Conservation (phyloP, 306 rosid genomes). For the Argentina anserina region DNA sequence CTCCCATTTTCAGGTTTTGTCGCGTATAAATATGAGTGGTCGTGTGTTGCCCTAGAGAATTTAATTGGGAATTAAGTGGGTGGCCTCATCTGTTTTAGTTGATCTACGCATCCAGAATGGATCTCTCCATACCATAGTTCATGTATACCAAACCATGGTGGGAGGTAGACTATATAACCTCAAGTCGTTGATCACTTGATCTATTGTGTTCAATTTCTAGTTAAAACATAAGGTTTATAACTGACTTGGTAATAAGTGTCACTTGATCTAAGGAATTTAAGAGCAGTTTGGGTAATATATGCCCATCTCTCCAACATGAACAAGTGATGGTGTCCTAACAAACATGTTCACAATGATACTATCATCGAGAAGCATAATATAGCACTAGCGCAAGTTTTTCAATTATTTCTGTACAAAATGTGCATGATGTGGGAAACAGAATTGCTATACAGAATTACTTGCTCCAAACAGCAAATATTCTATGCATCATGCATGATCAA, state of each 20-base stretch:
- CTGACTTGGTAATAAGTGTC: too few relatives aligned
- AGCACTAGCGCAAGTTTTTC: background rate
- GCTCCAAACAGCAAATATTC: background rate
- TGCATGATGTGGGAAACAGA: background rate
- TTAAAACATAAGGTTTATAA: too few relatives aligned
- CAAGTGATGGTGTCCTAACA: too few relatives aligned
- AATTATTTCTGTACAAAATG: constrained; percentile 1
- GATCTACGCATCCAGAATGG: too few relatives aligned
- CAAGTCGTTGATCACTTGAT: too few relatives aligned
- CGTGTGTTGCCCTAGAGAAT: background rate
- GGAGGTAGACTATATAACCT: too few relatives aligned
- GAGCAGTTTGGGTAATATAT: too few relatives aligned
- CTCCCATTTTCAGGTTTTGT: background rate
- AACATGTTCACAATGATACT: too few relatives aligned
- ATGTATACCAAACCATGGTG: background rate
- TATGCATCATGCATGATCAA: background rate
- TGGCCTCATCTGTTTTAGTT: background rate
- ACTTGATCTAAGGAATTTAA: too few relatives aligned
- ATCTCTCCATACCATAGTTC: background rate
- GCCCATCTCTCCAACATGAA: too few relatives aligned
- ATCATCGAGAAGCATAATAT: too few relatives aligned
- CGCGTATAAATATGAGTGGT: background rate
- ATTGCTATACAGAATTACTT: constrained; percentile 14
- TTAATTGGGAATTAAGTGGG: background rate
- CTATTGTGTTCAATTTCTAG: too few relatives aligned